Conservation (phyloP, 2,329 filamentous ascomycete genomes). For the Knufia fluminis region DNA sequence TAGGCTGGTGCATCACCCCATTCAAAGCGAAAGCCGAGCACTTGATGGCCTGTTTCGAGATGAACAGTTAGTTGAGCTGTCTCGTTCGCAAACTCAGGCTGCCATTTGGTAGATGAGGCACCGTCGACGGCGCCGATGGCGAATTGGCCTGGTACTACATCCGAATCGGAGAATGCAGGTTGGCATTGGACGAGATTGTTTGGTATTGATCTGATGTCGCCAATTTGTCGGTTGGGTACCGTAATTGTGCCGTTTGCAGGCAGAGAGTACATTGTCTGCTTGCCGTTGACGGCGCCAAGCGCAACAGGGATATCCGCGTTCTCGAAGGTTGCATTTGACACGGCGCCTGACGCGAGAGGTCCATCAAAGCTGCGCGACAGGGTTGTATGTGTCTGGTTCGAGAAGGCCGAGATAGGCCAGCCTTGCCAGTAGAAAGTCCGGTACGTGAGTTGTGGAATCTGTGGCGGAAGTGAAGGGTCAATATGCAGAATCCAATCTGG, state of each 20-base stretch:
- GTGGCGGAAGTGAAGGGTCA: conserved; percentile 56
- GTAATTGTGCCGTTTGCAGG: conserved; percentile 42
- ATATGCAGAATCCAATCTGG: conserved; percentile 49
- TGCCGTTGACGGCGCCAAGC: conserved; percentile 36
- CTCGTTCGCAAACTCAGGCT: conserved; percentile 44
- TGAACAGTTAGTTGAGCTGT: conserved; percentile 50
- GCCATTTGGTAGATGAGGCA: conserved; percentile 57
- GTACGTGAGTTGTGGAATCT: conserved; percentile 52
- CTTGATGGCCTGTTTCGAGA: conserved; percentile 30
- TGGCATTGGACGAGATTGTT: conserved; percentile 59
- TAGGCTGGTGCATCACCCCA: conserved; percentile 50
- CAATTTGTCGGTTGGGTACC: conserved; percentile 51
- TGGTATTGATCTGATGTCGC: conserved; percentile 43
- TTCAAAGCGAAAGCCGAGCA: conserved; percentile 47
- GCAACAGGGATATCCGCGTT: conserved; percentile 50
- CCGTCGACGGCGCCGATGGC: conserved; percentile 59
- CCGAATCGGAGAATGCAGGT: conserved; percentile 39
- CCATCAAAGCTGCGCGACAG: conserved; percentile 44
- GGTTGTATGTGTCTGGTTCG: conserved; percentile 57
- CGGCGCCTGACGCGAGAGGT: conserved; percentile 32
- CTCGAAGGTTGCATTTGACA: conserved; percentile 47
- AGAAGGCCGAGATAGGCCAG: conserved; percentile 51
- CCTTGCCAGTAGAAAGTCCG: conserved; percentile 60
- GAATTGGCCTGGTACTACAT: conserved; percentile 56
- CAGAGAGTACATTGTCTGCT: conserved; percentile 38